Evolutionary conservation across 2,329 filamentous ascomycete genomes (phyloP).

Genomic region (Parasarocladium wereldwijsianum): DNA sequence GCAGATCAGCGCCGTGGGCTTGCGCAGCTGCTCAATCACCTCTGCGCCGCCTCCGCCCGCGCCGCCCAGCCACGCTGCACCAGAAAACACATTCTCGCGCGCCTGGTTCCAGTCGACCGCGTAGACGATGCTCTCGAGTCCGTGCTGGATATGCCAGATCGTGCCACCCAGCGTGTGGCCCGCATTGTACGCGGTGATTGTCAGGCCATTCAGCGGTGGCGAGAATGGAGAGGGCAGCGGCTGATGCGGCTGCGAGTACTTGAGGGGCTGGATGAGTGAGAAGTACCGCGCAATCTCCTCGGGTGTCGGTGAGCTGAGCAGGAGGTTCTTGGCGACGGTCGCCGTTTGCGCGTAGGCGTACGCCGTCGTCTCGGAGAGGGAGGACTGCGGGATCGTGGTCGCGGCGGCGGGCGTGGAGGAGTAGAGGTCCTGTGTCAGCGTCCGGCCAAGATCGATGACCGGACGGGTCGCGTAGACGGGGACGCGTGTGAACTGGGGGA

Average conservation of each 20-base stretch:
- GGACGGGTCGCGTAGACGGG: conserved; percentile 90
- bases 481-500: conserved; percentile 80
- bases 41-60: conserved; percentile 69
- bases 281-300: conserved; percentile 93
- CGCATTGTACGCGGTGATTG: conserved; percentile 91
- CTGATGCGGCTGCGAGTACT: conserved; percentile 94
- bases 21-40: conserved; percentile 83
- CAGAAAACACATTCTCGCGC: conserved; percentile 86
- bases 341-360: conserved; percentile 39
- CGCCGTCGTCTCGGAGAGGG: conserved; percentile 46
- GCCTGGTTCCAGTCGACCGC: conserved; percentile 97
- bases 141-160: conserved; percentile 98
- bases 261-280: conserved; percentile 75
- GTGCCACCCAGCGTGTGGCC: conserved; percentile 93
- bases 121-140: conserved; percentile 91
- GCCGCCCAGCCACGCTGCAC: conserved; percentile 84
- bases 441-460: conserved; percentile 84
- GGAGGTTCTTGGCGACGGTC: conserved; percentile 33
- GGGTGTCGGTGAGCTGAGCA: conserved; percentile 55
- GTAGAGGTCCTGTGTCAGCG: conserved; percentile 83
- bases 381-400: conserved; percentile 60
- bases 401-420: conserved; percentile 77
- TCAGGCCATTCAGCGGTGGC: conserved; percentile 77
- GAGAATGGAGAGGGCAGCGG: conserved; percentile 77
- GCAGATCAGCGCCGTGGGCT: conserved; percentile 87